Percentiles rank a stretch among this genome's conserved stretches.
Evolutionary conservation across 2,329 filamentous ascomycete species (phyloP).

Genomic region (Exophiala sp.): DNA sequence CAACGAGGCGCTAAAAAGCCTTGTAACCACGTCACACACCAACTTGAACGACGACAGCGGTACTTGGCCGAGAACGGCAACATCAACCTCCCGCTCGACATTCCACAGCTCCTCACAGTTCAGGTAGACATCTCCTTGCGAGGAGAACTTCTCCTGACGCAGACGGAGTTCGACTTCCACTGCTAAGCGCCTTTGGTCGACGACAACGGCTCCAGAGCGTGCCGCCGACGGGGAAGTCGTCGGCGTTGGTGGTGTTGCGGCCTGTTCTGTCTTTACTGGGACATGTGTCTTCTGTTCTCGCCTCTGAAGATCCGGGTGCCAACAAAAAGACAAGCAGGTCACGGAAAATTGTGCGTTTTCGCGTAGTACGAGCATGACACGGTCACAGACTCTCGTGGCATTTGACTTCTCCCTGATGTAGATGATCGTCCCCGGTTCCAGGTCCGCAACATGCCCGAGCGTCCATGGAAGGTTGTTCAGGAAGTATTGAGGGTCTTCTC

Average conservation of each 20-base stretch:
- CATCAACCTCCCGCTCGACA: neutral
- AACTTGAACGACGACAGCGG: neutral
- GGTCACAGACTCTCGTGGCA: neutral
- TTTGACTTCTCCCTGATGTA: neutral
- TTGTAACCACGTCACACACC: no score
- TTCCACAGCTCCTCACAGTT: neutral
- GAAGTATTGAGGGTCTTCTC: neutral
- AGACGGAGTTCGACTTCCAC: no score
- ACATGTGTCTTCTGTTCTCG: no score
- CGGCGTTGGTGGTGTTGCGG: no score
- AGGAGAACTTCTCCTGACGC: no score
- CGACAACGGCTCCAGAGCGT: no score
- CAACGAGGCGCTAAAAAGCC: no score
- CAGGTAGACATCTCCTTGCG: neutral
- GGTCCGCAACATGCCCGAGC: neutral
- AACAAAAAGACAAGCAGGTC: conserved; percentile 1
- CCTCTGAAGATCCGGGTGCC: neutral
- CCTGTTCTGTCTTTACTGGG: no score
- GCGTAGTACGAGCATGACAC: neutral
- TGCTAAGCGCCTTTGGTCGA: no score
- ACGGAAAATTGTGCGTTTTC: neutral
- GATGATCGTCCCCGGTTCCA: neutral
- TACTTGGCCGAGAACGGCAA: neutral
- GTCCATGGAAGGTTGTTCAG: neutral
- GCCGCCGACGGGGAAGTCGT: no score